A percentile compares a stretch with the other conserved stretches of the same genome.
Evolutionary conservation across 1,284 basidiomycete genomes (phyloP).

Genomic region (Moesziomyces aphidis): DNA sequence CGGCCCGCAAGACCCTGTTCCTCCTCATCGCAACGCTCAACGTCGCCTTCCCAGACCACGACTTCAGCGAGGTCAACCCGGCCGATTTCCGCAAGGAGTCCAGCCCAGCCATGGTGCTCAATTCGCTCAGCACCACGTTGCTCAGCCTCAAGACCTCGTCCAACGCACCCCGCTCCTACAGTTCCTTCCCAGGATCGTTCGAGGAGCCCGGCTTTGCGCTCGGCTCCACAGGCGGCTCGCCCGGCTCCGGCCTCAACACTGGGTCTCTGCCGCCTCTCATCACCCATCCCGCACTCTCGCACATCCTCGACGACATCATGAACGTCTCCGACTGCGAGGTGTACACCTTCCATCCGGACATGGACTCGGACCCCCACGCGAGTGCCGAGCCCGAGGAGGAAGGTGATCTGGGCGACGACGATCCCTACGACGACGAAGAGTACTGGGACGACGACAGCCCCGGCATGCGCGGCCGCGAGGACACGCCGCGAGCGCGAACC

Average conservation of each 20-base stretch:
- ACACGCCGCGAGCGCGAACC: slow-evolving; percentile 36
- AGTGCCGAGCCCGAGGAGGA: slow-evolving; percentile 71
- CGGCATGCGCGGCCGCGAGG: slow-evolving; percentile 42
- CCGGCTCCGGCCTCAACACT: slow-evolving; percentile 20
- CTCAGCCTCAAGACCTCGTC: slow-evolving; percentile 58
- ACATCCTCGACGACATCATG: slow-evolving; percentile 89
- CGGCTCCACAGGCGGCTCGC: slow-evolving; percentile 22
- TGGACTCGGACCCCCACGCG: slow-evolving; percentile 93
- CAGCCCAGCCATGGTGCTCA: slow-evolving; percentile 62
- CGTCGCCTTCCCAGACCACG: slow-evolving; percentile 95
- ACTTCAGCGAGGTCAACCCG: slow-evolving; percentile 92
- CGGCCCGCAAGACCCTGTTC: slow-evolving; percentile 86
- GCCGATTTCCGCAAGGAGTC: slow-evolving; percentile 82
- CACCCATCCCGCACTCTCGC: slow-evolving; percentile 82
- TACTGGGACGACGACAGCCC: slow-evolving; percentile 49
- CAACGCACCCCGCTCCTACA: slow-evolving; percentile 58
- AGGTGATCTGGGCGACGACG: slow-evolving; percentile 66
- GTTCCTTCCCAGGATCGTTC: slow-evolving; percentile 54
- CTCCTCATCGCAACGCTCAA: slow-evolving; percentile 96
- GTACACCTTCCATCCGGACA: slow-evolving; percentile 92
- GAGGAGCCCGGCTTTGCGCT: slow-evolving; percentile 54
- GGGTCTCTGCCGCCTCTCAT: slow-evolving; percentile 40
- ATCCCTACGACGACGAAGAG: slow-evolving; percentile 70
- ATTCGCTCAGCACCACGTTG: slow-evolving; percentile 64
- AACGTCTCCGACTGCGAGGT: slow-evolving; percentile 92